Evolutionary conservation across 768 basidiomycete species (phyloP).

Genomic region (Dictyophora rubrovolvata): DNA sequence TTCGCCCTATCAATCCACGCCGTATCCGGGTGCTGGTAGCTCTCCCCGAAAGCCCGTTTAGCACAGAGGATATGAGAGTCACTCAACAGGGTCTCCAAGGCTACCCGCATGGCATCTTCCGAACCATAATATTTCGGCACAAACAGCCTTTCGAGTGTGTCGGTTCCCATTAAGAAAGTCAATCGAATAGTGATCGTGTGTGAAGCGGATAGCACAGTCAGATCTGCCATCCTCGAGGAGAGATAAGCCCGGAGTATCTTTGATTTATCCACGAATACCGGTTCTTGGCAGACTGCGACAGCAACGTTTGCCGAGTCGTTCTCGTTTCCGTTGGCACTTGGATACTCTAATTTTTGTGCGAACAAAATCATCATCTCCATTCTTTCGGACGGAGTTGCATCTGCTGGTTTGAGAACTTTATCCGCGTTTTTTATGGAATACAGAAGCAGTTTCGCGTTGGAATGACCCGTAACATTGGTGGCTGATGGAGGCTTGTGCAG

Average conservation of each 20-base stretch:
- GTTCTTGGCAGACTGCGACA: slow-evolving; percentile 75
- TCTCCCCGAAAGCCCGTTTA: slow-evolving; percentile 28
- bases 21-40: not conserved
- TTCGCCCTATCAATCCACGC: slow-evolving; percentile 27
- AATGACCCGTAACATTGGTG: slow-evolving; percentile 23
- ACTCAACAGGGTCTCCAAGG: slow-evolving; percentile 40
- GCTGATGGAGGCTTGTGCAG: slow-evolving; percentile 13
- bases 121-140: slow-evolving; percentile 62
- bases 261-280: slow-evolving; percentile 83
- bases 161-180: slow-evolving; percentile 69
- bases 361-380: slow-evolving; percentile 81
- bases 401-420: slow-evolving; percentile 58
- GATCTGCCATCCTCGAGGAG: slow-evolving; percentile 22
- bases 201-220: slow-evolving; percentile 13
- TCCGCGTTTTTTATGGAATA: slow-evolving; percentile 84
- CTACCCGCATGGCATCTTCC: slow-evolving; percentile 39
- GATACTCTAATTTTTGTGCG: slow-evolving; percentile 29
- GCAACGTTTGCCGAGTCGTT: slow-evolving; percentile 40
- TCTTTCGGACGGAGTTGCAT: slow-evolving; percentile 68
- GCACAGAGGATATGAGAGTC: slow-evolving; percentile 61
- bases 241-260: slow-evolving; percentile 44
- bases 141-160: slow-evolving; percentile 77
- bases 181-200: slow-evolving; percentile 28
- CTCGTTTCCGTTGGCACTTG: not conserved
- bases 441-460: slow-evolving; percentile 67